Evolutionary conservation across 441 rosid genomes (phyloP).

Genomic region (Sinapis alba): DNA sequence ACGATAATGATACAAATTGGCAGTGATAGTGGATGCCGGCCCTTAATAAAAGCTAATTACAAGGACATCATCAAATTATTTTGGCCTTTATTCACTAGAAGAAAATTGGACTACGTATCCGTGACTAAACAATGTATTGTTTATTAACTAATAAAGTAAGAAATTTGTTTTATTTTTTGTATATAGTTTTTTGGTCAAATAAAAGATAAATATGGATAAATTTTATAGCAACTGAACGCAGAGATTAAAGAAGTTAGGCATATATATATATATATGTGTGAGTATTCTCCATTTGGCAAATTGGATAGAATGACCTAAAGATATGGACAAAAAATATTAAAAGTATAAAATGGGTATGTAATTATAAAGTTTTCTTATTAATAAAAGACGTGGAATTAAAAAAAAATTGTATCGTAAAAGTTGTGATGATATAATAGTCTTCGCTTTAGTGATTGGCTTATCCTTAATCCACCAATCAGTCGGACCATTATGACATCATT

Average conservation of each 20-base stretch:
- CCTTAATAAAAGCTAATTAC: constrained; percentile 25
- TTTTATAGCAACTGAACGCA: background rate
- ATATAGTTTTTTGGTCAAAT: background rate
- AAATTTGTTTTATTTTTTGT: background rate
- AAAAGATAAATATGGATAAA: background rate
- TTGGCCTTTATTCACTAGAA: constrained; percentile 3
- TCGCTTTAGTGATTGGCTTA: constrained; percentile 40
- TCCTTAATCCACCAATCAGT: constrained; percentile 41
- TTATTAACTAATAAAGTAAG: background rate
- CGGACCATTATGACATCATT: constrained; percentile 33
- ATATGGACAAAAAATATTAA: background rate
- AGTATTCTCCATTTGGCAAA: background rate
- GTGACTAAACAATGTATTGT: background rate
- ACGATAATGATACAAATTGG: constrained; percentile 37
- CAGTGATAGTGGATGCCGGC: constrained; percentile 44
- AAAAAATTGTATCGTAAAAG: constrained; percentile 25
- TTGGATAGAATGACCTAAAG: constrained; percentile 10
- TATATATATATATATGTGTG: background rate
- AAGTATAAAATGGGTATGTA: background rate
- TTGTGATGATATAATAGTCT: constrained; percentile 21
- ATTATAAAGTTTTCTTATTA: background rate
- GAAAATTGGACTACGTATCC: constrained; percentile 33
- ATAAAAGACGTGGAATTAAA: constrained; percentile 13
- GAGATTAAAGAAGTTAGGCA: background rate
- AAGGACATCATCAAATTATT: constrained; percentile 42